These are phyloP conservation scores for Castanospermum australe DNA, from an alignment of 306 rosid species.

Conservation along the genomic window DNA sequence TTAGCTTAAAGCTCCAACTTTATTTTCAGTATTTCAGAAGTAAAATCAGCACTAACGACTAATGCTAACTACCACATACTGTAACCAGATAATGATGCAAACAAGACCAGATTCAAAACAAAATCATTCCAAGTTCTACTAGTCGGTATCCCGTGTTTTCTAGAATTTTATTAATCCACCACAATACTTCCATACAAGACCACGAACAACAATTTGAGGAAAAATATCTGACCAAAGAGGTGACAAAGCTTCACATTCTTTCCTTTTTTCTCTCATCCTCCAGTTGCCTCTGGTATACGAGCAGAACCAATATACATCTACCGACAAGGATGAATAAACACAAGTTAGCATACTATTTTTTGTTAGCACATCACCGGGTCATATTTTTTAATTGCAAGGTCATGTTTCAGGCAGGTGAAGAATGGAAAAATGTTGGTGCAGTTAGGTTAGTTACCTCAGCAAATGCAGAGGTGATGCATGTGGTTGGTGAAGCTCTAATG, in stretches of 20 bases:
- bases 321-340: background rate
- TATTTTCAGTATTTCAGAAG: background rate
- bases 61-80: background rate
- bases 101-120: background rate
- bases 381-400: background rate
- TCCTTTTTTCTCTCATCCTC: background rate
- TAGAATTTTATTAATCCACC: background rate
- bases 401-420: background rate
- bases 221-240: background rate
- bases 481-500: conserved; percentile 45
- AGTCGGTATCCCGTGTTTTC: background rate
- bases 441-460: conserved; percentile 71
- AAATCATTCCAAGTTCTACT: background rate
- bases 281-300: background rate
- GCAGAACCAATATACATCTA: conserved; percentile 5
- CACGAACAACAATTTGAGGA: background rate
- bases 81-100: background rate
- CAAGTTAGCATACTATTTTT: background rate
- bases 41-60: background rate
- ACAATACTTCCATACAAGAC: background rate
- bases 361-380: background rate
- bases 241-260: background rate
- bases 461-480: conserved; percentile 39
- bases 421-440: background rate
- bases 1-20: background rate